These are phyloP conservation scores for Coemansia sp. DNA, from an alignment of 192 early-diverging fungal species.

Conservation along the genomic window DNA sequence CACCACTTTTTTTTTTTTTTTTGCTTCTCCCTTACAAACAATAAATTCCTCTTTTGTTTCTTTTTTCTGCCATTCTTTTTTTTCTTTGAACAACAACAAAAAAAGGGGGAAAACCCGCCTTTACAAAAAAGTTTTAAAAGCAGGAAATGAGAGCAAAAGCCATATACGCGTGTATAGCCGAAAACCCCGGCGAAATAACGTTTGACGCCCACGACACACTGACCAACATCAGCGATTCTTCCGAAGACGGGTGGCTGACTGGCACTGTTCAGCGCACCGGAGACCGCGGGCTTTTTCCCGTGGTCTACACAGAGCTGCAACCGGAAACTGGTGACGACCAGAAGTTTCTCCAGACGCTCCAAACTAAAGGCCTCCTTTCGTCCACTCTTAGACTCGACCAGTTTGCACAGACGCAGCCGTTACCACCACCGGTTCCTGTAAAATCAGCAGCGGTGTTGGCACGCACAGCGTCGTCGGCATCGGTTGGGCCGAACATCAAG, in stretches of 20 bases:
- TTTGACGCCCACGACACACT: conserved; percentile 33
- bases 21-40: background rate
- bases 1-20: conserved; percentile 7
- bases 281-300: conserved; percentile 41
- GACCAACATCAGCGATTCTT: conserved; percentile 13
- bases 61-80: too few relatives aligned
- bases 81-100: too few relatives aligned
- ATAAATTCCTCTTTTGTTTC: background rate
- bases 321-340: conserved; percentile 39
- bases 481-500: background rate
- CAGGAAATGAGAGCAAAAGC: conserved; percentile 34
- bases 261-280: conserved; percentile 35
- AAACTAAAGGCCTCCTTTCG: conserved; percentile 27
- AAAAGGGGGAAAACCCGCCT: too few relatives aligned
- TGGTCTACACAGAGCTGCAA: conserved; percentile 39
- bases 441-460: conserved; percentile 2
- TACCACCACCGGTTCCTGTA: conserved; percentile 4
- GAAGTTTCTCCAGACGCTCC: conserved; percentile 22
- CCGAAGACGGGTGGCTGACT: conserved; percentile 42
- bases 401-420: conserved; percentile 13
- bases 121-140: too few relatives aligned
- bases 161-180: conserved; percentile 47
- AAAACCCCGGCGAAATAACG: conserved; percentile 44
- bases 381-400: conserved; percentile 25
- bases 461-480: background rate